A percentile compares a stretch with the other conserved stretches of the same genome.
Conservation (phyloP, 345 rosid genomes). For the Cardiospermum halicacabum region DNA sequence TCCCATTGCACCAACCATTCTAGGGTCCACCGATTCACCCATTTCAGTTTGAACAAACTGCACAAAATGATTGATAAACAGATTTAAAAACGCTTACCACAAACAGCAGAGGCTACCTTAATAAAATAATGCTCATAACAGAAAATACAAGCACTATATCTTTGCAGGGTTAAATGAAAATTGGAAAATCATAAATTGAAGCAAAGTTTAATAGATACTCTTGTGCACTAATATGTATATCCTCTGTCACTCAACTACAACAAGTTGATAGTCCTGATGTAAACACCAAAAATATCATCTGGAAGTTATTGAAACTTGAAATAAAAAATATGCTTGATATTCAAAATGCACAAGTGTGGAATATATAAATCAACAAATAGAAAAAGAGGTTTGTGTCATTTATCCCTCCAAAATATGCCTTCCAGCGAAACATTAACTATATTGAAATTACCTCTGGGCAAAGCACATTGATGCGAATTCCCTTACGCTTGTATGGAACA, state of each 20-base stretch:
- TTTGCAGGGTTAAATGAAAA: not conserved
- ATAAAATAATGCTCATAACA: not conserved
- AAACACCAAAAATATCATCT: not conserved
- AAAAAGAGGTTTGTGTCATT: not conserved
- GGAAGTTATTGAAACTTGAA: not conserved
- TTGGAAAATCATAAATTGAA: not conserved
- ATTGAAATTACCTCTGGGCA: slow-evolving; percentile 83
- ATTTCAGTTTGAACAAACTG: slow-evolving; percentile 81
- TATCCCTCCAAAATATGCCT: not conserved
- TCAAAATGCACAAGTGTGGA: not conserved
- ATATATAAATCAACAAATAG: not conserved
- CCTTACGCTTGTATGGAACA: slow-evolving; percentile 43
- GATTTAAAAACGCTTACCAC: not conserved
- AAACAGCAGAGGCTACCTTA: not conserved
- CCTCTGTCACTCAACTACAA: not conserved
- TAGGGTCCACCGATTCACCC: slow-evolving; percentile 26
- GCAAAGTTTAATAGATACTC: not conserved
- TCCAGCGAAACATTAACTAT: not conserved
- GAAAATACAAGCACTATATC: not conserved
- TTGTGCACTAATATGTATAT: not conserved
- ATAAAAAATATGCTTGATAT: not conserved
- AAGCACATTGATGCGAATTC: slow-evolving; percentile 88
- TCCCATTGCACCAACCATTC: slow-evolving; percentile 39
- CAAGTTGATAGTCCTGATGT: not conserved
- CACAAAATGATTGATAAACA: slow-evolving; percentile 10